A percentile compares a stretch with the other conserved stretches of the same genome.
Evolutionary conservation across 1,139 yeast species (phyloP).

Genomic region (Taphrina communis): DNA sequence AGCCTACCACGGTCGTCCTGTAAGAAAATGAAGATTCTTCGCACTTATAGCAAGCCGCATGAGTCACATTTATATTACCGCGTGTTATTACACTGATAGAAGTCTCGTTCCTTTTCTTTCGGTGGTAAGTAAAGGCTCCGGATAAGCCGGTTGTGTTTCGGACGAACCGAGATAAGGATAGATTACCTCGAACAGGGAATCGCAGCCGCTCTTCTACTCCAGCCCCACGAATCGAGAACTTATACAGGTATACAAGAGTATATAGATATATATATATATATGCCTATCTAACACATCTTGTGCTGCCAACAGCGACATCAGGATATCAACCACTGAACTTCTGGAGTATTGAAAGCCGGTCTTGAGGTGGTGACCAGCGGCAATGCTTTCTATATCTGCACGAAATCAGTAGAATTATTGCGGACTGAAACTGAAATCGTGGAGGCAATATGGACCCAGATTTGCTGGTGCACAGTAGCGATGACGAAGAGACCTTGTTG

Average conservation of each 20-base stretch:
- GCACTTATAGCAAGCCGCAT: no score
- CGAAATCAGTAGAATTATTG: neutral
- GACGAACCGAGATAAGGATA: neutral
- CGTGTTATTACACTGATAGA: neutral
- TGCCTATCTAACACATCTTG: neutral
- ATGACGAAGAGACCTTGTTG: constrained; percentile 23
- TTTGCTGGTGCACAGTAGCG: constrained; percentile 16
- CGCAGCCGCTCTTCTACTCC: neutral
- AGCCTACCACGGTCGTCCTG: no score
- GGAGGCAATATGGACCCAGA: constrained; percentile 14
- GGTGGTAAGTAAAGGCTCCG: neutral
- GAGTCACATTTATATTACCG: no score
- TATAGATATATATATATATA: neutral
- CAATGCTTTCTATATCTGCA: neutral
- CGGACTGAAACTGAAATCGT: neutral
- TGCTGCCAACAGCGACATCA: neutral
- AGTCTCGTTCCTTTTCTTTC: neutral
- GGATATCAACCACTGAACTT: no score
- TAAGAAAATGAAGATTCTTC: no score
- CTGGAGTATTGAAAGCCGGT: no score
- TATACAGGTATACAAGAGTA: neutral
- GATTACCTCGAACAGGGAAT: neutral
- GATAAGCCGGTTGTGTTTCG: neutral
- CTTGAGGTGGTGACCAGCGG: no score
- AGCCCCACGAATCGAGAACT: neutral